These are phyloP conservation scores for Polyplosphaeria fusca DNA, from an alignment of 495 filamentous ascomycete species.

Conservation along the genomic window DNA sequence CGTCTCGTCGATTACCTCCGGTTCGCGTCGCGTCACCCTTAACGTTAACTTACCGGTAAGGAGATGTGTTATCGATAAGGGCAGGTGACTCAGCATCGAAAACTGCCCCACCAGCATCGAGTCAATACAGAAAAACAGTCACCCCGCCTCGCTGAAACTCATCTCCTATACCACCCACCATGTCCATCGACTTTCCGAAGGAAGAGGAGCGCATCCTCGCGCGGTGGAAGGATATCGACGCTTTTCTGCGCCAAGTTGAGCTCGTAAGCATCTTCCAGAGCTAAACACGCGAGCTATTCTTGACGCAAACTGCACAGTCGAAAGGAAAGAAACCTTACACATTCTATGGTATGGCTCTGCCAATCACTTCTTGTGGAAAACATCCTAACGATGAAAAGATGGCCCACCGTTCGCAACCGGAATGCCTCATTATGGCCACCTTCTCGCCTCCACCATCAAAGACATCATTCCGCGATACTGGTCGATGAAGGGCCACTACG, in stretches of 20 bases:
- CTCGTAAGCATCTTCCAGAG: slow-evolving; percentile 39
- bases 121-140: slow-evolving; percentile 10
- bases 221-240: slow-evolving; percentile 85
- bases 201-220: slow-evolving; percentile 80
- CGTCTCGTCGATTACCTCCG: too few species aligned
- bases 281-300: background rate
- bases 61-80: slow-evolving; percentile 16
- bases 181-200: slow-evolving; percentile 89
- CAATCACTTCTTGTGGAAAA: background rate
- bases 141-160: slow-evolving; percentile 1
- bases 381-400: slow-evolving; percentile 35
- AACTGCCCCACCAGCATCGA: slow-evolving; percentile 5
- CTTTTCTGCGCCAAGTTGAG: slow-evolving; percentile 75
- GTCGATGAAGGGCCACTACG: slow-evolving; percentile 94
- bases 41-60: too few species aligned
- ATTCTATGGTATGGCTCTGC: slow-evolving; percentile 53
- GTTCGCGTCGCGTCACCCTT: too few species aligned
- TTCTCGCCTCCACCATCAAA: slow-evolving; percentile 95
- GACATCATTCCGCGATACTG: slow-evolving; percentile 96
- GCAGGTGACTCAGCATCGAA: background rate
- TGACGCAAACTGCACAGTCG: slow-evolving; percentile 40
- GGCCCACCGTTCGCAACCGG: slow-evolving; percentile 66
- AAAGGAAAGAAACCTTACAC: slow-evolving; percentile 72
- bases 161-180: slow-evolving; percentile 36
- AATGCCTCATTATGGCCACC: slow-evolving; percentile 91